Percentiles rank a stretch among this genome's conserved stretches.
phyloP scores from a whole-genome alignment of 768 basidiomycete species.

The Lentinula boryana region DNA sequence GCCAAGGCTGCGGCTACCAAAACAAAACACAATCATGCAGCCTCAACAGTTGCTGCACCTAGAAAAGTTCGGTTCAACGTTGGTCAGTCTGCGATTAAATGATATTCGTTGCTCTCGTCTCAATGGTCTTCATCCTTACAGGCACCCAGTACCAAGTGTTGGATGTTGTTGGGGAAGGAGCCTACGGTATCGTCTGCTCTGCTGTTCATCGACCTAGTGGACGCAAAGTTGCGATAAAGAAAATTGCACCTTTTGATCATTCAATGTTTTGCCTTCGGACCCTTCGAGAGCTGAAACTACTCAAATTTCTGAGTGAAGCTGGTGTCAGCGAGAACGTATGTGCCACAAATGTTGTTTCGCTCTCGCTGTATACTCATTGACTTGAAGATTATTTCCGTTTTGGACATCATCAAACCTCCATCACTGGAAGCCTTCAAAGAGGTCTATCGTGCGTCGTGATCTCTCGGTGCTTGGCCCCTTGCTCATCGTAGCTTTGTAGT shows the following conservation, averaged over 20 bases:
- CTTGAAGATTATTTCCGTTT: conserved; percentile 76
- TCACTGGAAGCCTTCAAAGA: conserved; percentile 83
- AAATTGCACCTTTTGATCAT: conserved; percentile 93
- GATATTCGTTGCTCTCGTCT: not conserved
- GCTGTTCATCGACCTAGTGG: conserved; percentile 83
- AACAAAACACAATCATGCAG: conserved; percentile 29
- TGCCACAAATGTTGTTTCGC: conserved; percentile 5
- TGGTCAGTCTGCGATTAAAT: conserved; percentile 33
- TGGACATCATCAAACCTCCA: conserved; percentile 82
- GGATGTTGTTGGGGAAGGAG: conserved; percentile 86
- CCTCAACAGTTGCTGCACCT: conserved; percentile 47
- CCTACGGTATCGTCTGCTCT: conserved; percentile 94
- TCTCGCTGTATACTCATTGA: conserved; percentile 5
- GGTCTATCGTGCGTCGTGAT: conserved; percentile 56
- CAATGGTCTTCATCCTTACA: conserved; percentile 13
- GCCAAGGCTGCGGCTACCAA: not conserved
- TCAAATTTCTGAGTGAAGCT: conserved; percentile 81
- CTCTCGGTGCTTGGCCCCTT: not conserved
- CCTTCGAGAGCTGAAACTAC: conserved; percentile 79
- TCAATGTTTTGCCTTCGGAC: conserved; percentile 92
- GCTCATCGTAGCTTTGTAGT: conserved; percentile 35
- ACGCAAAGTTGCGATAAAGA: conserved; percentile 95
- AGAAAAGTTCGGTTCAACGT: conserved; percentile 89
- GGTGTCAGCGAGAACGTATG: conserved; percentile 85
- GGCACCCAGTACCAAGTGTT: conserved; percentile 80